Percentiles rank a stretch among this genome's conserved stretches.
Conservation (phyloP, 2,329 filamentous ascomycete genomes). For the Coniochaeta sp. region DNA sequence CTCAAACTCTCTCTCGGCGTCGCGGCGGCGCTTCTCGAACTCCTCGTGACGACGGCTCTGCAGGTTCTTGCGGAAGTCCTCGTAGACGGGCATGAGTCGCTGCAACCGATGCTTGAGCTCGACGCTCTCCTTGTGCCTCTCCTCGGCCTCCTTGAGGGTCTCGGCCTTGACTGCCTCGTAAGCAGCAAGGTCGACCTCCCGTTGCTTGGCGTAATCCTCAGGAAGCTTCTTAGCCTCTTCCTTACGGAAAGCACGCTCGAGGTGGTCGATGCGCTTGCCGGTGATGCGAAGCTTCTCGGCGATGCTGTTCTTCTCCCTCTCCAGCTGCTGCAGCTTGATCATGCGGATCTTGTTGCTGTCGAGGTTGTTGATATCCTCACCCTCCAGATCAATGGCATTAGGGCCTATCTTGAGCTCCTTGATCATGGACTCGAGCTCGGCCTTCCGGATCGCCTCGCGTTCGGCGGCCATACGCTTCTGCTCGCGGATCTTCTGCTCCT, state of each 20-base stretch:
- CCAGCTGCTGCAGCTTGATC: slow-evolving; percentile 90
- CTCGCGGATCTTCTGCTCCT: slow-evolving; percentile 88
- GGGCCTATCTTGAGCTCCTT: slow-evolving; percentile 85
- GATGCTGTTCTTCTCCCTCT: slow-evolving; percentile 96
- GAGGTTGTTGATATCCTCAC: slow-evolving; percentile 76
- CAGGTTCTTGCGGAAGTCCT: slow-evolving; percentile 73
- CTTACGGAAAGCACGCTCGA: slow-evolving; percentile 93
- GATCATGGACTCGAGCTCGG: slow-evolving; percentile 88
- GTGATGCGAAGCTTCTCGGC: slow-evolving; percentile 86
- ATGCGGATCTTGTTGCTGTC: slow-evolving; percentile 86
- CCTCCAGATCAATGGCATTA: slow-evolving; percentile 68
- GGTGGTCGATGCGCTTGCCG: slow-evolving; percentile 91
- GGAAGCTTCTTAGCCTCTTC: slow-evolving; percentile 90
- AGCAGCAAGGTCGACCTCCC: slow-evolving; percentile 66
- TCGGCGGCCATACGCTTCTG: slow-evolving; percentile 79
- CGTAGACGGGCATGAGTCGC: slow-evolving; percentile 78
- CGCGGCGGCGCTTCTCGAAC: slow-evolving; percentile 88
- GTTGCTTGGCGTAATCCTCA: slow-evolving; percentile 78
- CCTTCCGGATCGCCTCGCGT: slow-evolving; percentile 81
- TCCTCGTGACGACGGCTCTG: slow-evolving; percentile 86
- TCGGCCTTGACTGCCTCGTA: slow-evolving; percentile 75
- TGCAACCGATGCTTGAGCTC: slow-evolving; percentile 89
- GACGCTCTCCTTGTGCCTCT: slow-evolving; percentile 87
- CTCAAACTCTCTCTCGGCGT: slow-evolving; percentile 88
- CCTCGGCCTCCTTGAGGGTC: slow-evolving; percentile 71